Evolutionary conservation across 257 asterid species (phyloP).

Genomic region (Penstemon eatonii): DNA sequence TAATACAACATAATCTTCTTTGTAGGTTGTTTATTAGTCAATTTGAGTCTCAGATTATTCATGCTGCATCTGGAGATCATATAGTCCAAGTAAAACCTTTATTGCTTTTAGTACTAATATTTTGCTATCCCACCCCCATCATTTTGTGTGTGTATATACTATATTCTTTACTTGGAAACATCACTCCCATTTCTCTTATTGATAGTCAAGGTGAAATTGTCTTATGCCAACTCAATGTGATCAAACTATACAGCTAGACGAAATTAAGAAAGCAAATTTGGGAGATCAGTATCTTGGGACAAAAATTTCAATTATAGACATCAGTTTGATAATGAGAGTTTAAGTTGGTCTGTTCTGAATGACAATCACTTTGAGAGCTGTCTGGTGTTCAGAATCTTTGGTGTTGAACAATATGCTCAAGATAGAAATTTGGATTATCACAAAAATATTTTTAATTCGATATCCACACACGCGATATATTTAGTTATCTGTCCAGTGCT

Average conservation of each 20-base stretch:
- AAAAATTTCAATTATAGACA: constrained; percentile 23
- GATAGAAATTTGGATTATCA: constrained; percentile 20
- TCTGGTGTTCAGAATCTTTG: not conserved
- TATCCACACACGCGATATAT: too few relatives aligned
- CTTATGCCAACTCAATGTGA: constrained; percentile 34
- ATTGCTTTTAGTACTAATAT: constrained; percentile 24
- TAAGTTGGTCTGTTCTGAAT: not conserved
- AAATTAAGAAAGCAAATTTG: constrained; percentile 32
- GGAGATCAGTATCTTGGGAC: constrained; percentile 29
- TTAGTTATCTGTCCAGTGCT: not conserved
- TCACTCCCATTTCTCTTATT: constrained; percentile 21
- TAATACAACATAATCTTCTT: constrained; percentile 24
- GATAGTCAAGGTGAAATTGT: constrained; percentile 30
- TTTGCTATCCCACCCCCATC: constrained; percentile 11
- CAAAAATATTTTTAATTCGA: not conserved
- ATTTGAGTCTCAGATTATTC: constrained; percentile 49
- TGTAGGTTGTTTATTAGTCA: constrained; percentile 74
- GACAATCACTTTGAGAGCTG: constrained; percentile 23
- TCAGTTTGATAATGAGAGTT: constrained; percentile 31
- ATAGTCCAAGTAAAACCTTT: constrained; percentile 52
- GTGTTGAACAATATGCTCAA: constrained; percentile 10
- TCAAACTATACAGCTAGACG: constrained; percentile 32
- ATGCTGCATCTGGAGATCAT: constrained; percentile 54
- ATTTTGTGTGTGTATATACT: not conserved
- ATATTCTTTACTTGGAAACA: constrained; percentile 7